Evolutionary conservation across 148 eudicot genomes (phyloP).

Genomic region (Rhododendron kiyosumense): DNA sequence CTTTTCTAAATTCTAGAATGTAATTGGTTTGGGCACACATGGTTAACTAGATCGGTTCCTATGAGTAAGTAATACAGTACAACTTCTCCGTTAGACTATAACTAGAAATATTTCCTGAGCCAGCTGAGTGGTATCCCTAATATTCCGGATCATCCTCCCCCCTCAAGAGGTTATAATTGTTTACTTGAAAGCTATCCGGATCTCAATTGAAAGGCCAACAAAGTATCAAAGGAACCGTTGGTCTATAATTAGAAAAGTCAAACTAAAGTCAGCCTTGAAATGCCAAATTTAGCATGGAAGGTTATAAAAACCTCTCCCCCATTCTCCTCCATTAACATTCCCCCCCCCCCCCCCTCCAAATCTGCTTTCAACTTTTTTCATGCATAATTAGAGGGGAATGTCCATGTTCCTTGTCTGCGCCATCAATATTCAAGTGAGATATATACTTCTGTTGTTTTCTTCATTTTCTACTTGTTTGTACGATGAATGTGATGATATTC

Average conservation of each 20-base stretch:
- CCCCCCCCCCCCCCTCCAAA: constrained; percentile 8
- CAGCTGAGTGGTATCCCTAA: background rate
- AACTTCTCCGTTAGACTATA: background rate
- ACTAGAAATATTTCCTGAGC: background rate
- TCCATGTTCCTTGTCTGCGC: background rate
- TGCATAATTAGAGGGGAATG: constrained; percentile 5
- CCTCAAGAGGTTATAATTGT: background rate
- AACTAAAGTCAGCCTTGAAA: constrained; percentile 11
- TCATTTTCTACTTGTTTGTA: background rate
- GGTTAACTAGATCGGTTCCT: no score
- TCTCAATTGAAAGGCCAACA: background rate
- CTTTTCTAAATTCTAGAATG: no score
- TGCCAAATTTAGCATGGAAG: background rate
- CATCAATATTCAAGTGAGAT: background rate
- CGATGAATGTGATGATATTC: background rate
- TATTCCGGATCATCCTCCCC: background rate
- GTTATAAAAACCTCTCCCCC: background rate
- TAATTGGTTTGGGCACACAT: no score
- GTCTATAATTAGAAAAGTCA: constrained; percentile 1
- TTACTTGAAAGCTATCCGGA: background rate
- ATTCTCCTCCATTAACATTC: background rate
- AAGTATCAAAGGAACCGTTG: background rate
- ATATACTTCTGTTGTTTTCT: no score
- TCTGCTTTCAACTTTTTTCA: background rate
- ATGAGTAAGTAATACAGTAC: no score